Evolutionary conservation across 768 basidiomycete species (phyloP), one percentile per base, ranked within the genome.

Genomic region (Agrocybe pediades): DNA sequence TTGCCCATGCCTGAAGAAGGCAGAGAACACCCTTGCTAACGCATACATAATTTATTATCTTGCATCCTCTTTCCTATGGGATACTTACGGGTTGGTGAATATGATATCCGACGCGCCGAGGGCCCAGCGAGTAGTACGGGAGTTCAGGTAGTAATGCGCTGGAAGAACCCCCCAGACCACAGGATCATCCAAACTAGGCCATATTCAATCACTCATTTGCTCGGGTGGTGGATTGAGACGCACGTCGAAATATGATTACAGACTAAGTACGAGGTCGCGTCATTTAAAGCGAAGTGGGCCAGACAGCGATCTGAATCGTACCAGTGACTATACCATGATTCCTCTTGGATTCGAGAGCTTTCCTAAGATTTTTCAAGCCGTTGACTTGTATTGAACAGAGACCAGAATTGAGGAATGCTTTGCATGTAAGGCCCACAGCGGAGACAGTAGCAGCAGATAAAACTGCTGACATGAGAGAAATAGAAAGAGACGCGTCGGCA

Each of bases 171-270:
- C 93, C 95, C 95, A 98, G n/a, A 78, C 78, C 42, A 95, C 66
- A 2, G 91, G 90, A 62, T 92, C 91, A 63, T 94, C 92, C 47
- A 92, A 75, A 19, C 90, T 94, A 63, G 30, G 55, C 42, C 54
- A 53, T 24, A 47, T 54, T 45, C 54, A 60, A 52, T 24, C 33
- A 46, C 24, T 50, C 36, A 24, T 33, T 36, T 47, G 33, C 11
- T 46, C 19, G 48, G 60, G 45, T 58, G 45, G 49, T n/a, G n/a
- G 51, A 30, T 41, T 36, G 33, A 59, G 53, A 76, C 86, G 51
- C 67, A 94, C 87, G 92, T 95, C 46, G 95, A 97, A 50, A 95
- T 85, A 65, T 98, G 95, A 69, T 98, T 98, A 52, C 88, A 85
- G 43, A 97, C 95, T 96, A 36, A n/a, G 33, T n/a, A 36, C 6